phyloP scores from a whole-genome alignment of 495 filamentous ascomycete species.

The Penicillium coprophilum region DNA sequence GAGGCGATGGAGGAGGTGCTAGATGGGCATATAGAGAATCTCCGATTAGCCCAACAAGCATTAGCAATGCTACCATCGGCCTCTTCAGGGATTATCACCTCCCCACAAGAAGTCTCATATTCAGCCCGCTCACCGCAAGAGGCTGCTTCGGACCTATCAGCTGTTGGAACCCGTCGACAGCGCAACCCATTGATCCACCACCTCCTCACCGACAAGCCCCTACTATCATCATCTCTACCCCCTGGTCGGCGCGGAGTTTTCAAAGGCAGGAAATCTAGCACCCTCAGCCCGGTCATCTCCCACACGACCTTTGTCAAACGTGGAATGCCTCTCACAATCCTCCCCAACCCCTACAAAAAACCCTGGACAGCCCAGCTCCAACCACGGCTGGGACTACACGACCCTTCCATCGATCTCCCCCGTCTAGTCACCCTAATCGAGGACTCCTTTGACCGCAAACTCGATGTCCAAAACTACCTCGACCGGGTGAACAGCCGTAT shows the following conservation, averaged over 20 bases:
- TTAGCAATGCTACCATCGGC: slow-evolving; percentile 79
- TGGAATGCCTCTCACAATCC: slow-evolving; percentile 83
- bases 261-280: slow-evolving; percentile 21
- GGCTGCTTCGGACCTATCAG: slow-evolving; percentile 48
- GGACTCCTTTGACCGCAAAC: slow-evolving; percentile 84
- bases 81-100: slow-evolving; percentile 85
- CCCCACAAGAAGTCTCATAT: slow-evolving; percentile 76
- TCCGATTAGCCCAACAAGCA: slow-evolving; percentile 63
- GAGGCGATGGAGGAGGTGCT: slow-evolving; percentile 22
- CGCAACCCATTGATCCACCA: slow-evolving; percentile 96
- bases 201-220: slow-evolving; percentile 90
- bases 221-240: slow-evolving; percentile 87
- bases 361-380: slow-evolving; percentile 66
- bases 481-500: slow-evolving; percentile 70
- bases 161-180: slow-evolving; percentile 70
- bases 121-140: slow-evolving; percentile 48
- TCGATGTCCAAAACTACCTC: slow-evolving; percentile 82
- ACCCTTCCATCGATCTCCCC: slow-evolving; percentile 77
- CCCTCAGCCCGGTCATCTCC: slow-evolving; percentile 36
- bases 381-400: slow-evolving; percentile 61
- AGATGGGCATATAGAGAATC: slow-evolving; percentile 66
- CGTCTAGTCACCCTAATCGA: slow-evolving; percentile 86
- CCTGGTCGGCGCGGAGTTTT: slow-evolving; percentile 52
- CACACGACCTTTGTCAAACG: slow-evolving; percentile 82
- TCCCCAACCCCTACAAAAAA: slow-evolving; percentile 62